Base-by-base conservation (phyloP, 371 early-diverging fungal species). In the Syncephalis plumigaleata region DNA sequence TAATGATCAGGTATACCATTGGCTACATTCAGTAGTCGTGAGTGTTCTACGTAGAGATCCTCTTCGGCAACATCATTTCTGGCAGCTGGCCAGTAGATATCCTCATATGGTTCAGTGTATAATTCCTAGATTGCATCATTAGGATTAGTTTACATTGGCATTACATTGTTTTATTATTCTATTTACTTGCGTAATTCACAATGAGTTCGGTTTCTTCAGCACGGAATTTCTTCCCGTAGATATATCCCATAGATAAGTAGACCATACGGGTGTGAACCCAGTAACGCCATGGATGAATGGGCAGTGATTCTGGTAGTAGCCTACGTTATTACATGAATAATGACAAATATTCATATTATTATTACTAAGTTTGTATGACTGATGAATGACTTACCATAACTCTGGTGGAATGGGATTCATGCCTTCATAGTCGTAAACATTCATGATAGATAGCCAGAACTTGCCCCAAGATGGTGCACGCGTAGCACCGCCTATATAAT, bases 391-490 rank as follows among this genome's bases (percentile, higher is more conserved):
- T 45, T 62, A 77, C 91, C 87, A 88, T 21, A 93, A 70, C 62
- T 97, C 97, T 0, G 95, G 92, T 1, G 91, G 91, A 22, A 97
- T 69, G 36, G 96, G 91, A 53, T 94, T 93, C 66, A 91, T 77
- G 15, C 97, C 97, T 49, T 79, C 78, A 82, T 87, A 97, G 31
- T 91, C 89, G 64, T 97, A 97, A 7, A 85, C 79, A 50, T 85
- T 84, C 59, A 97, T 66, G 8, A 79, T 75, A 20, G 84, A 55
- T 20, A 97, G 73, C 89, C 93, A 93, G 59, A 97, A 91, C 61
- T 97, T 97, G 17, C 96, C 97, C 97, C 97, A 97, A 39, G 92
- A 78, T 37, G 97, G 90, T 15, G 77, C 71, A 31, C 78, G 87
- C 0, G 67, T 59, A 15, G 94, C 90, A 44, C 91, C 86, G 43